Evolutionary conservation across 768 basidiomycete genomes (phyloP).

Genomic region (Tricholoma bakamatsutake): DNA sequence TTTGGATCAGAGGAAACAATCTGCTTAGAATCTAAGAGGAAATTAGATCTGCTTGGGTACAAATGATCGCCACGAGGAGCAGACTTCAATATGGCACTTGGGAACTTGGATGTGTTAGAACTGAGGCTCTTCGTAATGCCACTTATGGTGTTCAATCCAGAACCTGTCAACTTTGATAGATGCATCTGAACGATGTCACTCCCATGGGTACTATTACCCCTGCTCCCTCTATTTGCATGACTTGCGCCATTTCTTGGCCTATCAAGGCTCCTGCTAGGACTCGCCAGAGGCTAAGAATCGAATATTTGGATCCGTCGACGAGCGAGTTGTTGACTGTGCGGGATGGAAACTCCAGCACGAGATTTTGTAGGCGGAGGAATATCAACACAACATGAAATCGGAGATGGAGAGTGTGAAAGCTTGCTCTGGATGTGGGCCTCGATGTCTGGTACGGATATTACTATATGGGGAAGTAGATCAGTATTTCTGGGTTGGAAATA

Average conservation of each 20-base stretch:
- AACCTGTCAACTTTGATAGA: conserved; percentile 26
- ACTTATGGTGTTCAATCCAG: conserved; percentile 18
- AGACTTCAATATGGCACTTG: conserved; percentile 32
- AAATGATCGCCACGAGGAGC: conserved; percentile 8
- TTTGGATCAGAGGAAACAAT: conserved; percentile 11
- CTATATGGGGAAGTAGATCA: conserved; percentile 38
- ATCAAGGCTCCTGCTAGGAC: conserved; percentile 39
- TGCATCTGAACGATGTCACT: conserved; percentile 40
- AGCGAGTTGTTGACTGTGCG: conserved; percentile 41
- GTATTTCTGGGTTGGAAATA: conserved; percentile 18
- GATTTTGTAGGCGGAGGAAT: conserved; percentile 66
- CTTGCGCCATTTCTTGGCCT: conserved; percentile 22
- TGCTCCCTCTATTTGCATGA: conserved; percentile 29
- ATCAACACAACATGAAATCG: conserved; percentile 75
- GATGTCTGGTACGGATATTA: conserved; percentile 79
- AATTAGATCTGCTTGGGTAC: conserved; percentile 1
- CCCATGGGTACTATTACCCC: conserved; percentile 31
- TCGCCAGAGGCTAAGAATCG: conserved; percentile 72
- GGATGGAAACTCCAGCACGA: conserved; percentile 57
- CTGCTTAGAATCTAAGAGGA: conserved; percentile 10
- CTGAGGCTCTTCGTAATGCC: conserved; percentile 29
- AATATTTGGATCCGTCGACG: conserved; percentile 75
- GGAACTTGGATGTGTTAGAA: conserved; percentile 35
- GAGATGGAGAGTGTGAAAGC: conserved; percentile 60
- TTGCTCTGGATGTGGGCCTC: conserved; percentile 68